Conservation (phyloP, 352 stramenopile species). For the Pythium rishiriense region DNA sequence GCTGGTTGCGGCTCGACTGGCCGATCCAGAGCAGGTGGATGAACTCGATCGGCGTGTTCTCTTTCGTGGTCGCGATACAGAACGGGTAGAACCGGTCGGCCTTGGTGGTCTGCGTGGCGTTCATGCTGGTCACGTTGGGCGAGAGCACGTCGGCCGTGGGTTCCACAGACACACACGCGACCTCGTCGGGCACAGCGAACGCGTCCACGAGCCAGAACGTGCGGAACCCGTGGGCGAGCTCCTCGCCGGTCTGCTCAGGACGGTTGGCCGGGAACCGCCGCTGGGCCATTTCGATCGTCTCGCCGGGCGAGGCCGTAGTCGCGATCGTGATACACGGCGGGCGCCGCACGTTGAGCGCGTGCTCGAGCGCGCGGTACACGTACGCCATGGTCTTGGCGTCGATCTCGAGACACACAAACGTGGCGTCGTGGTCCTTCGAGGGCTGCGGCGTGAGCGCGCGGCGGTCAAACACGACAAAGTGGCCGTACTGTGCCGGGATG, state of each 20-base stretch:
- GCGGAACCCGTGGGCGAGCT: constrained; percentile 84
- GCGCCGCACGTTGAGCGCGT: constrained; percentile 85
- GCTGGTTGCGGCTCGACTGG: constrained; percentile 87
- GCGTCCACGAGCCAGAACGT: constrained; percentile 80
- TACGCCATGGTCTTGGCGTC: constrained; percentile 43
- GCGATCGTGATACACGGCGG: constrained; percentile 84
- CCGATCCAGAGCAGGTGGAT: constrained; percentile 91
- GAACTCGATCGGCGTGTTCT: constrained; percentile 92
- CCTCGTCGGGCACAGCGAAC: constrained; percentile 42
- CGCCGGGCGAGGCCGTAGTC: constrained; percentile 27
- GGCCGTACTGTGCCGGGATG: constrained; percentile 91
- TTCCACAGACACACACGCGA: constrained; percentile 62
- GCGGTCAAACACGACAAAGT: constrained; percentile 88
- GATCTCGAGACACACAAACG: constrained; percentile 54
- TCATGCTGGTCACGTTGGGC: constrained; percentile 81
- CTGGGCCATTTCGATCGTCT: constrained; percentile 26
- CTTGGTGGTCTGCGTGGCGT: constrained; percentile 84
- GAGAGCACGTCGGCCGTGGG: constrained; percentile 81
- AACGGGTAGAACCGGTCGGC: constrained; percentile 92
- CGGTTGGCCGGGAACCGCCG: constrained; percentile 73
- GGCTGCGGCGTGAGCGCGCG: constrained; percentile 50
- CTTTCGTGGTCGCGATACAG: constrained; percentile 88
- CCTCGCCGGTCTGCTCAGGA: constrained; percentile 91
- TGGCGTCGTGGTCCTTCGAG: constrained; percentile 46
- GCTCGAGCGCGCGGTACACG: constrained; percentile 76